Conservation (phyloP, 495 filamentous ascomycete species). For the Tuber aestivum region DNA sequence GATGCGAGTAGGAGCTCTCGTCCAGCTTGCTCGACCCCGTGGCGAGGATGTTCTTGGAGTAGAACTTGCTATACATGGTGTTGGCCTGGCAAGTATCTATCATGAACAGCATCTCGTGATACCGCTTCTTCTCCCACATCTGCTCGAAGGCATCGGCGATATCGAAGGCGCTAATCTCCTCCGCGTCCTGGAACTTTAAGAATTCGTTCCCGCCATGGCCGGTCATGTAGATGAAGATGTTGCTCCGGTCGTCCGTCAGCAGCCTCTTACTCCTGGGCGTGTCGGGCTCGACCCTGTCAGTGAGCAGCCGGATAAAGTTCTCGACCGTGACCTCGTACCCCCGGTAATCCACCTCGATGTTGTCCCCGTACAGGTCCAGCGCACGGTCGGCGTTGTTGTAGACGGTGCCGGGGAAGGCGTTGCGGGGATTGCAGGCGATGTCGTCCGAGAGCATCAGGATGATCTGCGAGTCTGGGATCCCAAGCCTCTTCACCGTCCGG, state of each 20-base stretch:
- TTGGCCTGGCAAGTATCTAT: conserved; percentile 99
- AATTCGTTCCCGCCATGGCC: conserved; percentile 98
- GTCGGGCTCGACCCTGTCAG: conserved; percentile 85
- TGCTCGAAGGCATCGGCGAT: conserved; percentile 96
- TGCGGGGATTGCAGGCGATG: conserved; percentile 98
- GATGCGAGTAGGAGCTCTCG: conserved; percentile 90
- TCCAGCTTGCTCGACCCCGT: conserved; percentile 91
- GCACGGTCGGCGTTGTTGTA: conserved; percentile 97
- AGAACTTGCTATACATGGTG: conserved; percentile 97
- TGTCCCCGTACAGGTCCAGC: conserved; percentile 94
- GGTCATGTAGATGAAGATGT: conserved; percentile 98
- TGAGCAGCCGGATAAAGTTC: conserved; percentile 93
- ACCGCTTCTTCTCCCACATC: conserved; percentile 99
- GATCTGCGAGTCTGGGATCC: conserved; percentile 97
- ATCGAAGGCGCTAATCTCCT: conserved; percentile 95
- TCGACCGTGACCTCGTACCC: conserved; percentile 98
- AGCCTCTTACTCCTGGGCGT: conserved; percentile 89
- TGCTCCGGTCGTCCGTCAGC: conserved; percentile 86
- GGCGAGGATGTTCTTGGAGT: conserved; percentile 93
- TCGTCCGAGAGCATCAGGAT: conserved; percentile 99
- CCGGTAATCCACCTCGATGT: conserved; percentile 97
- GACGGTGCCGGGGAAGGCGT: conserved; percentile 93
- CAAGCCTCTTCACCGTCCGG: conserved; percentile 94
- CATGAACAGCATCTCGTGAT: conserved; percentile 97
- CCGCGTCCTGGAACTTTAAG: conserved; percentile 94